Base-by-base conservation (phyloP, 495 filamentous ascomycete species). In the Penicillium fimorum region DNA sequence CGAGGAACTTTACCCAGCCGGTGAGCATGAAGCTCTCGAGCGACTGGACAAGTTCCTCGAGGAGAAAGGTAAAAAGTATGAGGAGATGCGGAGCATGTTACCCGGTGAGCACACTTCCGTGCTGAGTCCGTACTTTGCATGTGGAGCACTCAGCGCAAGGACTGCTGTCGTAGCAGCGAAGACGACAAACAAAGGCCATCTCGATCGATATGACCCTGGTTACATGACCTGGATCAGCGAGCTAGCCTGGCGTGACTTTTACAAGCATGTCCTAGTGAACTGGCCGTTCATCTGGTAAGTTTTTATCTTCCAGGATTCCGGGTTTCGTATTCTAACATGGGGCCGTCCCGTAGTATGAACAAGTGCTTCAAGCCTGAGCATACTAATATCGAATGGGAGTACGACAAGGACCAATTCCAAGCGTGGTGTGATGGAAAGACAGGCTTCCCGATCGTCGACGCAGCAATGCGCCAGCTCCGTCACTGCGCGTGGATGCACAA, bases 171-270 rank as follows among this genome's bases (percentile, higher is more conserved):
- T 76, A 3, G 75, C 72, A 24, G 91, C 92, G 2, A 78, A 84
- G 47, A 79, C 84, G 51, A 72, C 75, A 27, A 96, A 96, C 64
- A 85, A 82, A 8, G 84, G 84, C 52, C 84, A 79, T 18, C 77
- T 96, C 0, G 85, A 92, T 57, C 82, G 82, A 3, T 88, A 89
- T 0, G 77, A 84, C 32, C 61, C 77, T 17, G 90, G 91, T 0
- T 88, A 90, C 35, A 72, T 78, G 47, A 73, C 79, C 3, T 97
- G 91, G 91, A 93, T 96, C 56, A 86, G 85, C 50, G 92, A 96
- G 67, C 79, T 97, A 0, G 92, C 90, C 1, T 95, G 92, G 92
- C 78, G 92, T 9, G 92, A 96, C 63, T 97, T 96, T 65, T 96
- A 96, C 71, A 89, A 88, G 57, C 90, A 96, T 68, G 88, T 96